phyloP scores from a whole-genome alignment of 1,284 basidiomycete species.

The Cryptococcus deneoformans region DNA sequence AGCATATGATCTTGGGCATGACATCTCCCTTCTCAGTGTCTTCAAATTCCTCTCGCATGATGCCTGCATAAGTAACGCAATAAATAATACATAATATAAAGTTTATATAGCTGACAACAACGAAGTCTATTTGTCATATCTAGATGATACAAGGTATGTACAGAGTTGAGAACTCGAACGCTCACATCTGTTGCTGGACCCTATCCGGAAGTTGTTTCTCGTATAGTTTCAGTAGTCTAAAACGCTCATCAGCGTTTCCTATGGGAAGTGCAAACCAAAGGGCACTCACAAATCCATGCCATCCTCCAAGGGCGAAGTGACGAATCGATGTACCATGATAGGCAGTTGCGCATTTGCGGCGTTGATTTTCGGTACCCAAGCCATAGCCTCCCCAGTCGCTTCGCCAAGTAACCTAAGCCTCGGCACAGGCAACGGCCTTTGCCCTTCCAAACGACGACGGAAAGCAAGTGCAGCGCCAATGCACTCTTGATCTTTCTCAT shows the following conservation, averaged over 20 bases:
- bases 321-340: slow-evolving; percentile 82
- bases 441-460: slow-evolving; percentile 16
- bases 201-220: slow-evolving; percentile 63
- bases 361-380: slow-evolving; percentile 71
- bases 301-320: slow-evolving; percentile 74
- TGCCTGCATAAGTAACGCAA: too few species aligned
- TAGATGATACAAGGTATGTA: too few species aligned
- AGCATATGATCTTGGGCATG: slow-evolving; percentile 1
- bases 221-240: slow-evolving; percentile 66
- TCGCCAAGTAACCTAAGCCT: slow-evolving; percentile 81
- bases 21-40: slow-evolving; percentile 2
- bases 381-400: slow-evolving; percentile 74
- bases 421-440: slow-evolving; percentile 36
- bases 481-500: not conserved
- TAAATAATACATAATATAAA: too few species aligned
- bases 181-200: too few species aligned
- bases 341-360: slow-evolving; percentile 77
- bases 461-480: slow-evolving; percentile 6
- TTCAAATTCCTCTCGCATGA: too few species aligned
- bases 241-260: not conserved
- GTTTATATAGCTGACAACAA: too few species aligned
- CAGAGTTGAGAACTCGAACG: too few species aligned
- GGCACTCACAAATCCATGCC: slow-evolving; percentile 66
- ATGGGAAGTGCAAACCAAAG: not conserved
- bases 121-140: too few species aligned